A percentile compares a stretch with the other conserved stretches of the same genome.
These are phyloP conservation scores for Gnomoniopsis smithogilvyi DNA, from an alignment of 2,329 filamentous ascomycete genomes.

Conservation along the genomic window DNA sequence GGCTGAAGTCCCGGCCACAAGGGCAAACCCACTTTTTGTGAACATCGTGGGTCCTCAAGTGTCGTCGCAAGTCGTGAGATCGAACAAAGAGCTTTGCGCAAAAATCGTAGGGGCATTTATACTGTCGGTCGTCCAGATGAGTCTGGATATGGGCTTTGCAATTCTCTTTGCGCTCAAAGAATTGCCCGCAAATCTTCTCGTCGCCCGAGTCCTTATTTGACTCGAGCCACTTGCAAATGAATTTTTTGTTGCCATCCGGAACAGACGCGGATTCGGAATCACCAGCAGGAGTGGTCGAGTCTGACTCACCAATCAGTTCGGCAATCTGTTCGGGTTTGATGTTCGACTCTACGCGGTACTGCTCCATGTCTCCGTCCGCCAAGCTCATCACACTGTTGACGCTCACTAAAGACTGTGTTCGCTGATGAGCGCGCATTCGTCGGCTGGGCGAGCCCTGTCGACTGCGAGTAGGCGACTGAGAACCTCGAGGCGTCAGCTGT, in stretches of 20 bases:
- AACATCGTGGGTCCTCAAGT: constrained; percentile 95
- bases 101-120: constrained; percentile 71
- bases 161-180: constrained; percentile 96
- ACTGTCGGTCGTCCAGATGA: constrained; percentile 93
- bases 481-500: constrained; percentile 4
- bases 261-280: not conserved
- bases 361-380: constrained; percentile 18
- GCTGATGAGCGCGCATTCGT: constrained; percentile 18
- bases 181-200: constrained; percentile 70
- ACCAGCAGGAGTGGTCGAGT: not conserved
- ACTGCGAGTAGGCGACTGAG: constrained; percentile 13
- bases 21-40: constrained; percentile 94
- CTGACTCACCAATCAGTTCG: constrained; percentile 17
- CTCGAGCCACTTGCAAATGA: constrained; percentile 17
- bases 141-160: constrained; percentile 99
- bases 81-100: constrained; percentile 96
- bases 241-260: constrained; percentile 14
- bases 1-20: constrained; percentile 90
- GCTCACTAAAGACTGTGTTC: constrained; percentile 15
- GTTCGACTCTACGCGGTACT: constrained; percentile 17
- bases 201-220: constrained; percentile 14
- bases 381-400: constrained; percentile 18
- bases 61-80: constrained; percentile 94
- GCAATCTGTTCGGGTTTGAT: constrained; percentile 17
- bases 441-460: constrained; percentile 1